Conservation (phyloP, 73 alveolate genomes). For the Tetrahymena elliotti region DNA sequence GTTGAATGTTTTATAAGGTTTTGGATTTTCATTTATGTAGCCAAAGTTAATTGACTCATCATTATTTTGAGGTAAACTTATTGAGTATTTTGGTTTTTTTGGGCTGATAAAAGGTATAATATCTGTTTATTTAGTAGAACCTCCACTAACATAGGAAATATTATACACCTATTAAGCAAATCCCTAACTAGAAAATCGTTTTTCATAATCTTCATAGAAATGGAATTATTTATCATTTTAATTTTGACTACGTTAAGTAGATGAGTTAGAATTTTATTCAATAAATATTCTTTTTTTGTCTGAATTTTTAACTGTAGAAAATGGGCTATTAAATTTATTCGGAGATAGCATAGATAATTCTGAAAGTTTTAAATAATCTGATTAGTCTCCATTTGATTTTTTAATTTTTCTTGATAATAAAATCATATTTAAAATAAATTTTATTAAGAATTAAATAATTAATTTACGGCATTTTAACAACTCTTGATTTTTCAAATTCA, state of each 20-base stretch:
- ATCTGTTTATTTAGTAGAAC: not conserved
- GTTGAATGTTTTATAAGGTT: not conserved
- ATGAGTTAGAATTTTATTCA: not conserved
- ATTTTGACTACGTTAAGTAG: not conserved
- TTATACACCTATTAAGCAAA: not conserved
- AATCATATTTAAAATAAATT: not conserved
- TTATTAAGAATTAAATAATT: not conserved
- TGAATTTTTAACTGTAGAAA: not conserved
- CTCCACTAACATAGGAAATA: not conserved
- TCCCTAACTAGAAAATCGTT: not conserved
- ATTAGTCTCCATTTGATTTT: not conserved
- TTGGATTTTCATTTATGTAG: not conserved
- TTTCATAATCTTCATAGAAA: not conserved
- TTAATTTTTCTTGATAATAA: not conserved
- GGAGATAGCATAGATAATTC: not conserved
- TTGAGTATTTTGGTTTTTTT: not conserved
- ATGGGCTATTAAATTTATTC: not conserved
- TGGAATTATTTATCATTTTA: not conserved
- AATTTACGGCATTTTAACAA: not conserved
- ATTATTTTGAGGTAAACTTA: not conserved
- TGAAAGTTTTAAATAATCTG: not conserved
- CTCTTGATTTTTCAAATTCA: not conserved
- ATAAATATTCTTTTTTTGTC: not conserved
- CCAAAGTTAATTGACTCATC: not conserved
- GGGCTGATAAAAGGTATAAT: not conserved